These are phyloP conservation scores for Pseudopithomyces maydicus DNA, from an alignment of 2,329 filamentous ascomycete genomes.

Conservation along the genomic window DNA sequence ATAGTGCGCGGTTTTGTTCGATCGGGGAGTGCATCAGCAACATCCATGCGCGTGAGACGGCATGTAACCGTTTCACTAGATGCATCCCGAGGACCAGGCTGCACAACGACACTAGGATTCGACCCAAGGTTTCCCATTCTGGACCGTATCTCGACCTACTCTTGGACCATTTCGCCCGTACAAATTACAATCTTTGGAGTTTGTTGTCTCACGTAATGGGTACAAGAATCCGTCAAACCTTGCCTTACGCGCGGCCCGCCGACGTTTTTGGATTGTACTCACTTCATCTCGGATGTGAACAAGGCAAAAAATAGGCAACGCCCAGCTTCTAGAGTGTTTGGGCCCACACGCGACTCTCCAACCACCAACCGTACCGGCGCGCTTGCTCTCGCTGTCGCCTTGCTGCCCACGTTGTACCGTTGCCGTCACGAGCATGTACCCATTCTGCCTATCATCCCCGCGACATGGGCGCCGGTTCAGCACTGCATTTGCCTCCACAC, in stretches of 20 bases:
- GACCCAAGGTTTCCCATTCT: neutral
- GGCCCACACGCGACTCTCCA: neutral
- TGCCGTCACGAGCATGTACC: conserved; percentile 3
- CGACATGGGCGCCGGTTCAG: neutral
- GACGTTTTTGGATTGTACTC: neutral
- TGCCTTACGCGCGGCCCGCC: neutral
- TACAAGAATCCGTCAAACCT: neutral
- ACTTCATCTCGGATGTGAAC: neutral
- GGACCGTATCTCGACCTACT: conserved; percentile 1
- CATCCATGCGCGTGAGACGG: conserved; percentile 4
- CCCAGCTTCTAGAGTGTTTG: conserved; percentile 3
- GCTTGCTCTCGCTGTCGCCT: neutral
- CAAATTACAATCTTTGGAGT: neutral
- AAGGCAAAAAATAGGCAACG: conserved; percentile 15
- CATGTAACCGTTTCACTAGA: conserved; percentile 13
- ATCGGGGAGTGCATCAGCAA: neutral
- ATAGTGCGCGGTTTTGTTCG: conserved; percentile 1
- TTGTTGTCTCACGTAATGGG: conserved; percentile 5
- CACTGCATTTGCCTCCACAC: neutral
- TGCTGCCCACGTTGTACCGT: conserved; percentile 5
- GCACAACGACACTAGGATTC: neutral
- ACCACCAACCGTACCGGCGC: conserved; percentile 4
- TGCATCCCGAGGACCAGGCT: conserved; percentile 3
- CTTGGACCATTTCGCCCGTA: neutral
- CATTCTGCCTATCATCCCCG: conserved; percentile 2